These are phyloP conservation scores for Escovopsis weberi DNA, from an alignment of 2,329 filamentous ascomycete species.

Conservation along the genomic window DNA sequence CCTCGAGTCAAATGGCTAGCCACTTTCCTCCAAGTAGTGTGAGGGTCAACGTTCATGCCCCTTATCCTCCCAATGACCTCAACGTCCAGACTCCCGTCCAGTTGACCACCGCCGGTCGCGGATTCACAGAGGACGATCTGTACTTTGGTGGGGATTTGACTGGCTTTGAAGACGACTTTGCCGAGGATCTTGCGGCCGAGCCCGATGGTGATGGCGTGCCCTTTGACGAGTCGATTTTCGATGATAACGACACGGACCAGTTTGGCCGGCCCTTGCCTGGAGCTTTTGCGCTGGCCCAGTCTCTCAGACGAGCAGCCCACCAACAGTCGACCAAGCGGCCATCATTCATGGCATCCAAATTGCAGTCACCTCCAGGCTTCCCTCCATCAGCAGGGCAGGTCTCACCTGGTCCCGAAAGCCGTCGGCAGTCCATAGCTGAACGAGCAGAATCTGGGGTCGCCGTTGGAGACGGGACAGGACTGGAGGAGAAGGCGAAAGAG, in stretches of 20 bases:
- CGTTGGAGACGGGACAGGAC: no score
- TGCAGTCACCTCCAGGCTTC: constrained; percentile 28
- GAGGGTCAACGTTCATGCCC: no score
- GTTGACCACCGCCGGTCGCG: no score
- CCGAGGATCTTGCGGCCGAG: constrained; percentile 26
- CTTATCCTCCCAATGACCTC: no score
- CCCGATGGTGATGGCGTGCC: constrained; percentile 35
- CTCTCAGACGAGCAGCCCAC: constrained; percentile 23
- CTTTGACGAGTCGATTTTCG: constrained; percentile 64
- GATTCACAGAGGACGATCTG: constrained; percentile 39
- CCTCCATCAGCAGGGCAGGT: constrained; percentile 39
- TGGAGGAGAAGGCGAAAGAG: no score
- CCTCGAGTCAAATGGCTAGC: constrained; percentile 9
- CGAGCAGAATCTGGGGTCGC: no score
- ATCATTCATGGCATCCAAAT: constrained; percentile 30
- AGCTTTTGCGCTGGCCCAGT: constrained; percentile 39
- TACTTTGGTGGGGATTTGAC: constrained; percentile 55
- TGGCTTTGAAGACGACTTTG: constrained; percentile 30
- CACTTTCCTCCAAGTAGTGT: no score
- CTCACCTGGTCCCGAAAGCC: constrained; percentile 25
- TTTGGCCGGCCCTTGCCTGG: constrained; percentile 47
- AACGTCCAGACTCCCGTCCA: no score
- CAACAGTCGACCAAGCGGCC: constrained; percentile 24
- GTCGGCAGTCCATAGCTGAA: constrained; percentile 3
- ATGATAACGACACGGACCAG: constrained; percentile 48